A percentile compares a stretch with the other conserved stretches of the same genome.
Evolutionary conservation across 2,329 filamentous ascomycete species (phyloP).

Genomic region (Balansia obtecta): DNA sequence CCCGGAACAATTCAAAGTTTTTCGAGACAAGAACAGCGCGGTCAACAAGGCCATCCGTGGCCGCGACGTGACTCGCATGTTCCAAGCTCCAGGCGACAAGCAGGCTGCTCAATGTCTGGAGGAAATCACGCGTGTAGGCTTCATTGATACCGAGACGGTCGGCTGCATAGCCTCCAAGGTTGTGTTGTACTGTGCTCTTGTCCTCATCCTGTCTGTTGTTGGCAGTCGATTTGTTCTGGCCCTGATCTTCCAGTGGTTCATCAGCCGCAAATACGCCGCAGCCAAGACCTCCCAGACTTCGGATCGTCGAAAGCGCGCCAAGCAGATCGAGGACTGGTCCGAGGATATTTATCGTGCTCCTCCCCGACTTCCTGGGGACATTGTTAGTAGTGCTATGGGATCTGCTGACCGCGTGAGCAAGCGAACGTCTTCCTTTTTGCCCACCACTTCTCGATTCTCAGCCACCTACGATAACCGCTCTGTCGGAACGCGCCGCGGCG

Average conservation of each 20-base stretch:
- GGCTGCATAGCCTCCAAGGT: conserved; percentile 97
- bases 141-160: conserved; percentile 88
- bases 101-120: conserved; percentile 74
- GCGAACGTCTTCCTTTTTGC: conserved; percentile 72
- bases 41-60: conserved; percentile 58
- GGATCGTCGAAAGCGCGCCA: conserved; percentile 71
- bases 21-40: conserved; percentile 53
- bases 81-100: conserved; percentile 70
- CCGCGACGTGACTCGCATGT: conserved; percentile 78
- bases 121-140: conserved; percentile 91
- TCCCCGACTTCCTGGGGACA: conserved; percentile 64
- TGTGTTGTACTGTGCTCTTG: conserved; percentile 84
- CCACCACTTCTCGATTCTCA: conserved; percentile 89
- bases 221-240: conserved; percentile 77
- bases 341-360: conserved; percentile 95
- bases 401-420: conserved; percentile 64
- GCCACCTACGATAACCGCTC: conserved; percentile 62
- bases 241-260: conserved; percentile 90
- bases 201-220: conserved; percentile 86
- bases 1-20: conserved; percentile 65
- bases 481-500: conserved; percentile 34
- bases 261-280: conserved; percentile 75
- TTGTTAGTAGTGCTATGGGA: conserved; percentile 49
- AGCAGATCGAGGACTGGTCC: conserved; percentile 95
- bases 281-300: conserved; percentile 72